phyloP scores from a whole-genome alignment of 108 stramenopile species.

The Conticribra guillardii region DNA sequence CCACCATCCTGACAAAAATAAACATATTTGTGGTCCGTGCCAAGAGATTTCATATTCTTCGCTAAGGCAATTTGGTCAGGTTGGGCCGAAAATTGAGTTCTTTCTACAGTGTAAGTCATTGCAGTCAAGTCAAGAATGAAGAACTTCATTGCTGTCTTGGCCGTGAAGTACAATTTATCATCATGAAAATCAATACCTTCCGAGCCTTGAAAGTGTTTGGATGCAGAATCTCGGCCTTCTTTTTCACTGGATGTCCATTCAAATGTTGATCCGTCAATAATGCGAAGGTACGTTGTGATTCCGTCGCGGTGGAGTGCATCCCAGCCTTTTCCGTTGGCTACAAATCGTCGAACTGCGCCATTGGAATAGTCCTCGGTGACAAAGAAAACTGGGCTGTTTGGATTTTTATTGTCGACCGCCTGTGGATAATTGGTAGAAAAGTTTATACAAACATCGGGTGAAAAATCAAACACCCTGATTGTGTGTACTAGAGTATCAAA shows the following conservation, averaged over 20 bases:
- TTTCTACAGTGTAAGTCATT: slow-evolving; percentile 5
- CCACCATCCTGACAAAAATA: slow-evolving; percentile 67
- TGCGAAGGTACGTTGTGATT: not conserved
- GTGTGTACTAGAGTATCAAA: too few species aligned
- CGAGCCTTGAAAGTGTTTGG: slow-evolving; percentile 25
- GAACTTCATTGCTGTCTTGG: slow-evolving; percentile 25
- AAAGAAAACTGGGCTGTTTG: slow-evolving; percentile 42
- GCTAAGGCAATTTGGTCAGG: slow-evolving; percentile 53
- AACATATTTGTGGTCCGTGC: slow-evolving; percentile 30
- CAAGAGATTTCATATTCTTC: too few species aligned
- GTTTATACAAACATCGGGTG: not conserved
- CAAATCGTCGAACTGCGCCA: slow-evolving; percentile 53
- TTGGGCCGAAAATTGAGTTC: slow-evolving; percentile 11
- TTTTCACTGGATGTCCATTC: slow-evolving; percentile 35
- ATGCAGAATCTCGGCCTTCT: slow-evolving; percentile 14
- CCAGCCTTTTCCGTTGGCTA: slow-evolving; percentile 28
- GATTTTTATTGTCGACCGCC: slow-evolving; percentile 25
- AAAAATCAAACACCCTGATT: too few species aligned
- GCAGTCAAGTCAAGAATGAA: slow-evolving; percentile 29
- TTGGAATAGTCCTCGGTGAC: slow-evolving; percentile 54
- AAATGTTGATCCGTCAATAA: slow-evolving; percentile 23
- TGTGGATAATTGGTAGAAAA: too few species aligned
- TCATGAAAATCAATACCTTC: slow-evolving; percentile 50
- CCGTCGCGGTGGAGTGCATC: slow-evolving; percentile 13
- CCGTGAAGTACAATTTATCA: slow-evolving; percentile 39